Evolutionary conservation across 2,329 filamentous ascomycete species (phyloP), one percentile per base, ranked within the genome.

Genomic region (Pseudocercospora vitis): DNA sequence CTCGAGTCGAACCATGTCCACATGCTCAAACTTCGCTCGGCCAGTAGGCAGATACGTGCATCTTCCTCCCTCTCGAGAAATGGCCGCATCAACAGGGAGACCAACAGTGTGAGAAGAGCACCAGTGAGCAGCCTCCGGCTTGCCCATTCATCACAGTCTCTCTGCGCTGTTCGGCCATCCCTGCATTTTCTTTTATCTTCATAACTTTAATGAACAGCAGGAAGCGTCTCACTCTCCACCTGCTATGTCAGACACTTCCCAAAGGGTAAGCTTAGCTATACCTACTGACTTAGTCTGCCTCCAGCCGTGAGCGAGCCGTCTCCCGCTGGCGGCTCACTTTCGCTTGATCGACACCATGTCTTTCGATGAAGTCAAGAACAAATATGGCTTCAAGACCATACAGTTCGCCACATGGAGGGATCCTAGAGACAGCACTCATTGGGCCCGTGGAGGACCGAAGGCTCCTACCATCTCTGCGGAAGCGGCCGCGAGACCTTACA

Each of bases 391-490:
- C 53, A 57, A 54, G 28, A 48, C 59, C 16, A 52, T 65, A 24
- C 55, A 55, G 3, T 53, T 67, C 16, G 64, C 64, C 14, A 62
- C 55, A 40, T 67, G 65, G 65, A 50, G 59, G 12, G 59, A 67
- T 48, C 65, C 65, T 7, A 56, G 44, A 26, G 50, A 57, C 7
- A 63, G 60, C 26, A 59, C 64, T 7, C 58, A 65, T 49, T 63
- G 63, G 9, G 58, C 59, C 12, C 52, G 62, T 53, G 65, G 65
- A 26, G 63, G 63, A 16, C 61, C 60, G 4, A 57, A 53, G 53
- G 35, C 56, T 16, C 55, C 59, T 7, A 40, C 53, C 5, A 48
- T 65, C 8, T 62, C 62, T 7, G 55, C 65, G 11, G 63, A 64
- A 37, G 52, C 52, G 24, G 63, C 55, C 21, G 52, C 49, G 9